Base-by-base conservation (phyloP, 2,329 filamentous ascomycete genomes). In the Pyrenophora graminea region DNA sequence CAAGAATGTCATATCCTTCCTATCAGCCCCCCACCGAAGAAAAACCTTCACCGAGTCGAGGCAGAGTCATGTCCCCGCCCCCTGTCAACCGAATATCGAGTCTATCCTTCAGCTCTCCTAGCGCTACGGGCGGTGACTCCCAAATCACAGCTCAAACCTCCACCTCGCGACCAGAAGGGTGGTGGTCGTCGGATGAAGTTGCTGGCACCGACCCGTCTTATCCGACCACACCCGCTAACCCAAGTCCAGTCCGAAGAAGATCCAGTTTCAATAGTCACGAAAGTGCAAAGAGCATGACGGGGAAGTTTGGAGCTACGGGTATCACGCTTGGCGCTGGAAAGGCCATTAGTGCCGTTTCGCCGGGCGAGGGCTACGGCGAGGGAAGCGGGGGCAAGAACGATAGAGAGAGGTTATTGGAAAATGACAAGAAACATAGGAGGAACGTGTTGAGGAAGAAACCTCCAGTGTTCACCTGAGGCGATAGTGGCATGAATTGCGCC, bases 181-280 rank as follows among this genome's bases (percentile, higher is more conserved):
- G 72, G 71, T 74, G 72, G 72, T 70, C 66, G 7, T 68, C 63
- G 1, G 72, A 74, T 36, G 72, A 74, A 39, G 67, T 73, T 6
- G 71, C 59, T 2, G 69, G 63, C 6, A 71, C 67, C 1, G 68
- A 67, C 3, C 57, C 64, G 6, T 69, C 58, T 19, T 38, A 61
- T 39, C 30, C 67, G 40, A 45, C 51, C 13, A 55, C 63, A n/a
- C 53, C 66, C 2, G 53, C 45, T 8, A 51, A 23, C 37, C 58
- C 39, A 30, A 58, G 15, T 30, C 48, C 53, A 15, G 44, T 39
- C 9, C 54, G 49, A 23, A 53, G 56, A 27, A 52, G 56, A 27
- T 41, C 47, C 1, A 67, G 65, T 44, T 55, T 70, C 32, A 70
- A 70, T 19, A 69, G 66, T 31, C 62, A 67, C 33, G 58, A 58